phyloP scores from a whole-genome alignment of 495 filamentous ascomycete genomes.

The Aspergillus nanangensis region DNA sequence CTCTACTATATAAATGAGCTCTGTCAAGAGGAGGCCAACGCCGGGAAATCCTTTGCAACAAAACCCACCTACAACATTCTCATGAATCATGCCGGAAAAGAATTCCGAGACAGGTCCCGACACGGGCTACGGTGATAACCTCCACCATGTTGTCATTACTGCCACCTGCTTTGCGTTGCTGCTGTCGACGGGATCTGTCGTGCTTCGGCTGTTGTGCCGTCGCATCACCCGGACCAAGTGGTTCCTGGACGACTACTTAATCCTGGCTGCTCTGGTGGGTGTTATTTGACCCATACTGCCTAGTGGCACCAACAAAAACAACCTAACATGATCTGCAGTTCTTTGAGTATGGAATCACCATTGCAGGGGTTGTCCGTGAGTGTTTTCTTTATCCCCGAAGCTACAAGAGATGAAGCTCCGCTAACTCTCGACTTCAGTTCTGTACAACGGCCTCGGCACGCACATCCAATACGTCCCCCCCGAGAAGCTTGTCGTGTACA shows the following conservation, averaged over 20 bases:
- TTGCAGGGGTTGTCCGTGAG: slow-evolving; percentile 13
- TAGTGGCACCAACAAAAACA: not conserved
- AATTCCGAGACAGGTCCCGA: too few species aligned
- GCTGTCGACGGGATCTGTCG: slow-evolving; percentile 9
- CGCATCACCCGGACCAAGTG: slow-evolving; percentile 9
- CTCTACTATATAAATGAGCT: too few species aligned
- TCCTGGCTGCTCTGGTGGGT: slow-evolving; percentile 7
- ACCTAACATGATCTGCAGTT: not conserved
- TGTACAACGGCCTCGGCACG: slow-evolving; percentile 13
- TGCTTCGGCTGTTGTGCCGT: slow-evolving; percentile 8
- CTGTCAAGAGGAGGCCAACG: too few species aligned
- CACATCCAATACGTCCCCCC: slow-evolving; percentile 7
- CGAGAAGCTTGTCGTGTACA: slow-evolving; percentile 5
- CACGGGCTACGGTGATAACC: too few species aligned
- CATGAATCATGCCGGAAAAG: too few species aligned
- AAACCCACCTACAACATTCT: too few species aligned
- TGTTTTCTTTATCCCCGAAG: not conserved
- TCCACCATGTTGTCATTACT: slow-evolving; percentile 2
- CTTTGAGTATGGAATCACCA: slow-evolving; percentile 8
- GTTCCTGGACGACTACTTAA: slow-evolving; percentile 15
- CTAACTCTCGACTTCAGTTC: slow-evolving; percentile 1
- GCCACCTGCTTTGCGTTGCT: slow-evolving; percentile 10
- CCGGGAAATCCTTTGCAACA: too few species aligned
- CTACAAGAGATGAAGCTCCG: not conserved
- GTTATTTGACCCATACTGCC: too few species aligned